These are phyloP conservation scores for Fraxinus paxiana DNA, from an alignment of 305 asterid species.

Conservation along the genomic window DNA sequence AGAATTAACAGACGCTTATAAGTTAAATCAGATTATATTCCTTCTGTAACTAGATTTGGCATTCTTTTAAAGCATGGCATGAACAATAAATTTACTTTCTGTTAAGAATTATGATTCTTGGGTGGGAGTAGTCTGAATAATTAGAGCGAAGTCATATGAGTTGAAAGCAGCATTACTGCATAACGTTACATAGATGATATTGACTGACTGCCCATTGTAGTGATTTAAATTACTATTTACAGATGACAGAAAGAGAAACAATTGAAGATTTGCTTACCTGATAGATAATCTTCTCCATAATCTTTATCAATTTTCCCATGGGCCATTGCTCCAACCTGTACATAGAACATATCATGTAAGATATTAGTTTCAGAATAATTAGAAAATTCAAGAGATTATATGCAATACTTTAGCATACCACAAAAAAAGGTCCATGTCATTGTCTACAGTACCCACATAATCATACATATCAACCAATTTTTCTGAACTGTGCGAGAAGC, in stretches of 20 bases:
- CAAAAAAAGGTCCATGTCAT: constrained; percentile 66
- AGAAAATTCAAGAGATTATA: not conserved
- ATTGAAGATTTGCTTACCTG: constrained; percentile 43
- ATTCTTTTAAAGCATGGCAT: not conserved
- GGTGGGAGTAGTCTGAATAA: not conserved
- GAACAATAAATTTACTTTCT: not conserved
- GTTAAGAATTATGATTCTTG: not conserved
- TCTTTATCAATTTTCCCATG: constrained; percentile 81
- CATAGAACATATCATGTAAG: constrained; percentile 19
- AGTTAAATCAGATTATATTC: not conserved
- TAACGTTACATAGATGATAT: too few species aligned
- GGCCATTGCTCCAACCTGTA: constrained; percentile 92
- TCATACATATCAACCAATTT: constrained; percentile 64
- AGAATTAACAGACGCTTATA: not conserved
- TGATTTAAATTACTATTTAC: not conserved
- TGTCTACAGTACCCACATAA: constrained; percentile 16
- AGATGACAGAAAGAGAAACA: not conserved
- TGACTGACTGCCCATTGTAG: not conserved
- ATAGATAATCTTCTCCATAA: constrained; percentile 70
- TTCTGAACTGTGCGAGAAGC: constrained; percentile 34
- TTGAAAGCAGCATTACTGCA: not conserved
- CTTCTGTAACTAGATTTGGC: not conserved
- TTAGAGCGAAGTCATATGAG: not conserved
- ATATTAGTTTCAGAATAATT: constrained; percentile 4
- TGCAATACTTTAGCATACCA: constrained; percentile 48